phyloP scores from a whole-genome alignment of 768 basidiomycete genomes.

The Mycena galopus region DNA sequence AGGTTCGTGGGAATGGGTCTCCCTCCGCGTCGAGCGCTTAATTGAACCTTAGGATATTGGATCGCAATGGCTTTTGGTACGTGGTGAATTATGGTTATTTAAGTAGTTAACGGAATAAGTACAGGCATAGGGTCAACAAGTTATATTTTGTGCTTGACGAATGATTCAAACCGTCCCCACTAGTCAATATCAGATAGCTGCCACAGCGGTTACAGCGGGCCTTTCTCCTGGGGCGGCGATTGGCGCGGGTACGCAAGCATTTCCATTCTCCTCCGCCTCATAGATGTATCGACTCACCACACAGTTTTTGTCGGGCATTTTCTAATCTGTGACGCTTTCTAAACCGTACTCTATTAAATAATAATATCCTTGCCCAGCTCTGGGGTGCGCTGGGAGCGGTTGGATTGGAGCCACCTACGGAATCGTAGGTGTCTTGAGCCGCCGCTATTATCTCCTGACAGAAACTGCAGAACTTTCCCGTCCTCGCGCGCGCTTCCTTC shows the following conservation, averaged over 20 bases:
- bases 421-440: conserved; percentile 19
- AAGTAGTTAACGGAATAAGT: background rate
- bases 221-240: conserved; percentile 37
- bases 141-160: background rate
- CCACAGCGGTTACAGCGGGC: conserved; percentile 33
- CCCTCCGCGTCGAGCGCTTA: background rate
- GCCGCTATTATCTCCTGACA: background rate
- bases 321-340: conserved; percentile 27
- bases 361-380: conserved; percentile 4
- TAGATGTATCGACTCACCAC: background rate
- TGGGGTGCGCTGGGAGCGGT: conserved; percentile 34
- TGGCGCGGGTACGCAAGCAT: conserved; percentile 27
- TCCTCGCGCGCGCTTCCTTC: too few relatives aligned
- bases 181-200: conserved; percentile 40
- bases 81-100: background rate
- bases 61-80: conserved; percentile 38
- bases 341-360: background rate
- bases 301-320: conserved; percentile 36
- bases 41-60: conserved; percentile 30
- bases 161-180: background rate
- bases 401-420: conserved; percentile 37
- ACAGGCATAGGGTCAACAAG: conserved; percentile 29
- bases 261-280: background rate
- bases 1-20: background rate
- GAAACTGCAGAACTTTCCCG: conserved; percentile 33